A percentile compares a stretch with the other conserved stretches of the same genome.
These are phyloP conservation scores for Scenedesmus sp. DNA, from an alignment of 163 green algal genomes.

Conservation along the genomic window DNA sequence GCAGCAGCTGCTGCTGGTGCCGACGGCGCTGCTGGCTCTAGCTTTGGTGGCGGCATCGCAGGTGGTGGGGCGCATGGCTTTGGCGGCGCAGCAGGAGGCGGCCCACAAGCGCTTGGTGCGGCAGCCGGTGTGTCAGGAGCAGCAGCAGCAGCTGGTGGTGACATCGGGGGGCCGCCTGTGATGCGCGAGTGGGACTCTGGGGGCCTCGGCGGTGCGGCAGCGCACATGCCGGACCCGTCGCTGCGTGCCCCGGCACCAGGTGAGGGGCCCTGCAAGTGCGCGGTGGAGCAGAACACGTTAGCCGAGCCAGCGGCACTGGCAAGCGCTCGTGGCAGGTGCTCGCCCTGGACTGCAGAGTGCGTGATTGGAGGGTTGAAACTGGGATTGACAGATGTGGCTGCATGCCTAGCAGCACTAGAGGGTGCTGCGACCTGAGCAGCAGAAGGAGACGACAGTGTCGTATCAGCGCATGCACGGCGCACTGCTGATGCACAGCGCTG, in stretches of 20 bases:
- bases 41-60: background rate
- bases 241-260: slow-evolving; percentile 30
- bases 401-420: background rate
- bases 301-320: background rate
- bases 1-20: background rate
- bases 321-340: background rate
- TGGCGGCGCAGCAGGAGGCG: background rate
- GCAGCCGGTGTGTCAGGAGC: background rate
- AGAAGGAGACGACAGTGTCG: background rate
- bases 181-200: slow-evolving; percentile 32
- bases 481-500: background rate
- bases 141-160: slow-evolving; percentile 10
- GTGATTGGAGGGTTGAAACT: too few species aligned
- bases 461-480: background rate
- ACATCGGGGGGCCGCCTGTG: background rate
- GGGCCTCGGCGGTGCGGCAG: background rate
- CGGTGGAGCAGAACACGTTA: too few species aligned
- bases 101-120: background rate
- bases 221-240: slow-evolving; percentile 7
- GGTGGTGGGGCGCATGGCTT: background rate
- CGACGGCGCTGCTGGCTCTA: background rate
- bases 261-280: background rate
- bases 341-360: background rate
- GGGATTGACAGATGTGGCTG: too few species aligned
- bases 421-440: background rate